Evolutionary conservation across 768 basidiomycete genomes (phyloP).

Genomic region (Leucosporidium yakuticum): DNA sequence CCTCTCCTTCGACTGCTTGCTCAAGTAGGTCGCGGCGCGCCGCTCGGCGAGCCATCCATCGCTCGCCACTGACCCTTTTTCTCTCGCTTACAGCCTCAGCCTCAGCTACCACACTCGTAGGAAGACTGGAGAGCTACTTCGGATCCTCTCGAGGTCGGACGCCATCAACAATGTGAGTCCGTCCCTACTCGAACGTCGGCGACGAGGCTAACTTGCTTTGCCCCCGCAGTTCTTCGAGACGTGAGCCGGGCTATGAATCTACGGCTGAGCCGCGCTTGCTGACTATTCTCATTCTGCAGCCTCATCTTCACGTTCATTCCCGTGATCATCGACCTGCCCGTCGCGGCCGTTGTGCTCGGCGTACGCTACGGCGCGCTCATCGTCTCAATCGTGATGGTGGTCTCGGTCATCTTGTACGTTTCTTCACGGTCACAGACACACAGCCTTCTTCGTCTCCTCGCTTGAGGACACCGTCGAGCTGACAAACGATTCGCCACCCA

Average conservation of each 20-base stretch:
- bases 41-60: conserved; percentile 52
- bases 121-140: conserved; percentile 78
- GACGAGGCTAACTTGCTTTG: background rate
- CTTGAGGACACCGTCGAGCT: background rate
- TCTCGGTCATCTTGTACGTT: conserved; percentile 47
- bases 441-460: background rate
- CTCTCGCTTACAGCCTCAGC: conserved; percentile 39
- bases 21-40: conserved; percentile 52
- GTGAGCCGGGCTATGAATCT: too few species aligned
- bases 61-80: background rate
- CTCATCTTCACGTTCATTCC: conserved; percentile 79
- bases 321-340: conserved; percentile 63
- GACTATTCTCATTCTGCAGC: too few species aligned
- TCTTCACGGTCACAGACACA: background rate
- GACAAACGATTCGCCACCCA: background rate
- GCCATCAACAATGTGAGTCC: conserved; percentile 62
- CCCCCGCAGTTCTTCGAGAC: conserved; percentile 48
- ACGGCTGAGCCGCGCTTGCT: too few species aligned
- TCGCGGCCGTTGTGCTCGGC: conserved; percentile 55
- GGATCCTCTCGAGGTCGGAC: conserved; percentile 73
- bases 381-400: conserved; percentile 43
- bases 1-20: conserved; percentile 75
- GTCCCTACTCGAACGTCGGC: conserved; percentile 42
- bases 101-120: conserved; percentile 59
- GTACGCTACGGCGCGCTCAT: conserved; percentile 41